Conservation (phyloP, 495 filamentous ascomycete species). For the Penicillium simplicissimum region DNA sequence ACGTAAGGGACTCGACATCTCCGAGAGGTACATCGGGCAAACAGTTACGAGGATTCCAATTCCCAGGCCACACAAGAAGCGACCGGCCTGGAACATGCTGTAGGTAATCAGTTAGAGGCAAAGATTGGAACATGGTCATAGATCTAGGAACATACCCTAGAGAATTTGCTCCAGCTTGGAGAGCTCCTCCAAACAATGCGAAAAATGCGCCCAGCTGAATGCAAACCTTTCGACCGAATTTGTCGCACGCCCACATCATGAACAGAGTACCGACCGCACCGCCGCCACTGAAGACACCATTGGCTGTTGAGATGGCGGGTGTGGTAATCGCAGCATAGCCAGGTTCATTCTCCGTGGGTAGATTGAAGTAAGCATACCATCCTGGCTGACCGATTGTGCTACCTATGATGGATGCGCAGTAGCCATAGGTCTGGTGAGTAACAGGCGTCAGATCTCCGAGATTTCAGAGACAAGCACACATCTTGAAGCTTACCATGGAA, state of each 20-base stretch:
- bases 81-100: slow-evolving; percentile 51
- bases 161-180: slow-evolving; percentile 46
- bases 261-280: slow-evolving; percentile 45
- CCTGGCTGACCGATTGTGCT: slow-evolving; percentile 55
- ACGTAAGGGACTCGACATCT: slow-evolving; percentile 37
- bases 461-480: background rate
- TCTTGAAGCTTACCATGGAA: slow-evolving; percentile 32
- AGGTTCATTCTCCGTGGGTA: slow-evolving; percentile 37
- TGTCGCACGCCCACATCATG: slow-evolving; percentile 47
- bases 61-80: slow-evolving; percentile 50
- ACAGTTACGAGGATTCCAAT: slow-evolving; percentile 48
- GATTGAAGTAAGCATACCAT: slow-evolving; percentile 49
- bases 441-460: background rate
- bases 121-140: background rate
- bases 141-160: slow-evolving; percentile 27
- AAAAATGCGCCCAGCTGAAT: slow-evolving; percentile 49
- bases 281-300: slow-evolving; percentile 50
- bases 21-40: slow-evolving; percentile 49
- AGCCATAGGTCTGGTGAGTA: slow-evolving; percentile 42
- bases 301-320: slow-evolving; percentile 47
- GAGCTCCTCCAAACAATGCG: slow-evolving; percentile 45
- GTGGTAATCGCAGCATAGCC: slow-evolving; percentile 51
- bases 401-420: slow-evolving; percentile 51
- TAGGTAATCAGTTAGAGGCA: background rate
- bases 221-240: slow-evolving; percentile 42